Base-by-base conservation (phyloP, 2,329 filamentous ascomycete genomes). In the Exophiala sp. region DNA sequence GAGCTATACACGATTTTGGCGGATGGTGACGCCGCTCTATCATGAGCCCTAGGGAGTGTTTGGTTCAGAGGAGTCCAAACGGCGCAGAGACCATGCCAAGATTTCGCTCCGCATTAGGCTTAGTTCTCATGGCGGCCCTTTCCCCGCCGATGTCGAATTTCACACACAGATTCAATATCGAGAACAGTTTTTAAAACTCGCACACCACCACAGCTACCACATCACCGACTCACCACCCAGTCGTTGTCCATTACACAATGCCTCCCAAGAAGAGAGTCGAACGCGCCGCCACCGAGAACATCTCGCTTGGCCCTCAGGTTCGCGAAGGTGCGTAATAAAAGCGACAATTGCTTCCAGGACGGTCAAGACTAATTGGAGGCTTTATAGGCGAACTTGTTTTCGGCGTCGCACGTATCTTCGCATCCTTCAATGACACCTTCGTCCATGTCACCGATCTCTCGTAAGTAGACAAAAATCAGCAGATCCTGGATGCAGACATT, bases 401-500 rank as follows among this genome's bases (percentile, higher is more conserved):
- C 74, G 90, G 90, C 74, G 90, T 95, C 77, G 90, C 90, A 73
- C 88, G 90, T 74, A 96, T 96, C 80, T 93, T 96, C 76, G 90
- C 90, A 68, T 95, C 88, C 62, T 89, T 89, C 82, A 89, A 89
- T 78, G 86, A 89, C 69, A 89, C 85, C 72, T 89, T 89, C 79
- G 93, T 98, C 73, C 93, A 98, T 80, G 88, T 98, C 72, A 98
- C 93, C 80, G 93, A 97, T 95, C 88, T 98, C 74, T 84, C 79
- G 85, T 89, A 76, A 72, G 81, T 80, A 67, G 50, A 53, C 53
- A 54, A 55, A 46, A 2, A 29, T n/a, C 16, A 43, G 7, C 39
- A 22, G 9, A 39, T 8, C n/a, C n/a, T n/a, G n/a, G n/a, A n/a
- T n/a, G n/a, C 16, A 7, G 32, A 13, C 13, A 35, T n/a, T 39